A percentile compares a stretch with the other conserved stretches of the same genome.
Conservation (phyloP, 768 basidiomycete genomes). For the Auricularia sp. region DNA sequence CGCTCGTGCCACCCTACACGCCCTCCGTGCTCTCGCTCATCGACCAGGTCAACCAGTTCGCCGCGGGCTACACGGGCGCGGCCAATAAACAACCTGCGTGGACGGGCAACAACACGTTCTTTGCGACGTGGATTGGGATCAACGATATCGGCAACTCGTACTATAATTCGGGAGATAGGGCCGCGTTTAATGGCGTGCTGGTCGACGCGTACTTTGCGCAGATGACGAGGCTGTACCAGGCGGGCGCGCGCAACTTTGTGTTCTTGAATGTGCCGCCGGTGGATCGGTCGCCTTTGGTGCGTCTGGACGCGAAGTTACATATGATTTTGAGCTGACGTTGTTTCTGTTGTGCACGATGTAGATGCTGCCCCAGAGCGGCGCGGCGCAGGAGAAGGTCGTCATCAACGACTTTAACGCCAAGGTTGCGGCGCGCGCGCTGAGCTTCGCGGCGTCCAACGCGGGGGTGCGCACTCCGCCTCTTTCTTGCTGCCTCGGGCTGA, state of each 20-base stretch:
- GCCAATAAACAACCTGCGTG: conserved; percentile 41
- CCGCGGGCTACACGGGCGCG: conserved; percentile 18
- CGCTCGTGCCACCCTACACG: conserved; percentile 42
- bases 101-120: conserved; percentile 47
- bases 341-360: conserved; percentile 12
- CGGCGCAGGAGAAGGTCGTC: conserved; percentile 33
- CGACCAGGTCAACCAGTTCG: conserved; percentile 44
- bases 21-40: conserved; percentile 44
- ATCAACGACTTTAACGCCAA: conserved; percentile 44
- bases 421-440: conserved; percentile 29
- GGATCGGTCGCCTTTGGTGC: conserved; percentile 48
- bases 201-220: conserved; percentile 41
- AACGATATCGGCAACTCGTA: conserved; percentile 56
- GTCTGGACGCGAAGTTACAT: conserved; percentile 27
- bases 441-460: conserved; percentile 34
- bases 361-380: conserved; percentile 41
- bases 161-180: conserved; percentile 35
- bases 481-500: not conserved
- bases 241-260: conserved; percentile 51
- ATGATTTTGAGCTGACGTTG: not conserved
- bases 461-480: conserved; percentile 29
- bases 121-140: conserved; percentile 64
- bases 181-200: conserved; percentile 42
- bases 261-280: conserved; percentile 54
- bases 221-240: conserved; percentile 39